Percentiles rank a stretch among this genome's conserved stretches.
These are phyloP conservation scores for Diaporthe citrichinensis DNA, from an alignment of 2,329 filamentous ascomycete genomes.

Conservation along the genomic window DNA sequence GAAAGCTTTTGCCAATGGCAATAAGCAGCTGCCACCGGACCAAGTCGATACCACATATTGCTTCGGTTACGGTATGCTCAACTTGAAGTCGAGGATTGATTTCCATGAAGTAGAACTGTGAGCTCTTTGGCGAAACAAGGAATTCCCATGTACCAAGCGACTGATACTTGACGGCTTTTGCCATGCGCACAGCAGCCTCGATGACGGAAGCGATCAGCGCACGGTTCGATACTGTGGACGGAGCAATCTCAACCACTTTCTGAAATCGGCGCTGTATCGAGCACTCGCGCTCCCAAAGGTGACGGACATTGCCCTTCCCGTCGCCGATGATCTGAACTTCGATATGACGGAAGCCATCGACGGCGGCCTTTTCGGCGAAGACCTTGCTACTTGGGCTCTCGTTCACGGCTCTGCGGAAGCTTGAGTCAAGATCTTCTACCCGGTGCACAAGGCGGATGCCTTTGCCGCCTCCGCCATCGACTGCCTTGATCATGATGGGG, in stretches of 20 bases:
- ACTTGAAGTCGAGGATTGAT: constrained; percentile 74
- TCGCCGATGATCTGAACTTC: constrained; percentile 74
- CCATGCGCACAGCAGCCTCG: constrained; percentile 42
- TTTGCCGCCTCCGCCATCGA: constrained; percentile 73
- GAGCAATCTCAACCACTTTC: constrained; percentile 72
- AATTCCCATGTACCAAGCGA: constrained; percentile 77
- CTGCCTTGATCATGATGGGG: constrained; percentile 64
- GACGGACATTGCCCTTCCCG: constrained; percentile 63
- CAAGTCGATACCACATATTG: constrained; percentile 66
- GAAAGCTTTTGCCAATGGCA: constrained; percentile 62
- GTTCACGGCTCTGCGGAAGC: constrained; percentile 64
- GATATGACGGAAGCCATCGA: constrained; percentile 72
- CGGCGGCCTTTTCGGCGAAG: constrained; percentile 72
- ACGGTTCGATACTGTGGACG: constrained; percentile 63
- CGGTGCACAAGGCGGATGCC: constrained; percentile 69
- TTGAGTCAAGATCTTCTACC: constrained; percentile 58
- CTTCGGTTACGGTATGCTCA: constrained; percentile 73
- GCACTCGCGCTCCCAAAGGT: constrained; percentile 74
- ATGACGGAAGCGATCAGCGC: constrained; percentile 52
- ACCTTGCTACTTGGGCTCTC: constrained; percentile 71
- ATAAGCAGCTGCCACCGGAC: constrained; percentile 68
- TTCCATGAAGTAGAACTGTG: constrained; percentile 71
- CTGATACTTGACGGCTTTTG: constrained; percentile 64
- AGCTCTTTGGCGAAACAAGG: constrained; percentile 63
- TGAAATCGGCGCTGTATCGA: constrained; percentile 73